phyloP scores from a whole-genome alignment of 2,329 filamentous ascomycete species.

The Nemania diffusa region DNA sequence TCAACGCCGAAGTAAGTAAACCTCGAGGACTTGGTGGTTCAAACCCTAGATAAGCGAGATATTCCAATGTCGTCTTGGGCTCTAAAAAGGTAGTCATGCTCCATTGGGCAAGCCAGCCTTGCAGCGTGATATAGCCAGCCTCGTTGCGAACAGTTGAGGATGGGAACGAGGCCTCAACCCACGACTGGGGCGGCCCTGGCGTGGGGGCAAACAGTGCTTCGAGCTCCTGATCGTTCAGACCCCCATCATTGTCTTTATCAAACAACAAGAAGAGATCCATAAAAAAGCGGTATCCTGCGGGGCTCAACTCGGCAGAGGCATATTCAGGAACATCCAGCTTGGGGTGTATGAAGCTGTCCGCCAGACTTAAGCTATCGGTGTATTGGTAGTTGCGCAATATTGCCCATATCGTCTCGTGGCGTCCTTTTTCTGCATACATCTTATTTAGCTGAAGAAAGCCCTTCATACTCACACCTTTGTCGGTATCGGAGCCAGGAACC shows the following conservation, averaged over 20 bases:
- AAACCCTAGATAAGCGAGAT: slow-evolving; percentile 95
- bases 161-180: slow-evolving; percentile 89
- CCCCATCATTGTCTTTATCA: slow-evolving; percentile 97
- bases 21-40: slow-evolving; percentile 81
- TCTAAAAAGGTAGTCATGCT: slow-evolving; percentile 99
- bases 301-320: slow-evolving; percentile 92
- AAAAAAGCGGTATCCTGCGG: slow-evolving; percentile 95
- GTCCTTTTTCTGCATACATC: slow-evolving; percentile 95
- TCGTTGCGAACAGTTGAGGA: slow-evolving; percentile 95
- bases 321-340: slow-evolving; percentile 94
- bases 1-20: slow-evolving; percentile 83
- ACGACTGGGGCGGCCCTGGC: slow-evolving; percentile 85
- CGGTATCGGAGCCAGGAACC: slow-evolving; percentile 69
- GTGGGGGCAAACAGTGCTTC: slow-evolving; percentile 91
- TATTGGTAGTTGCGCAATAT: slow-evolving; percentile 96
- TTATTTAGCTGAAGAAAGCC: slow-evolving; percentile 94
- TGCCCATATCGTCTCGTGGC: slow-evolving; percentile 98
- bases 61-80: slow-evolving; percentile 93
- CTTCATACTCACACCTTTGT: slow-evolving; percentile 79
- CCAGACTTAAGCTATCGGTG: slow-evolving; percentile 91
- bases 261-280: slow-evolving; percentile 95
- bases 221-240: slow-evolving; percentile 86
- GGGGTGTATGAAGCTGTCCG: slow-evolving; percentile 90
- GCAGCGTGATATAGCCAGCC: slow-evolving; percentile 91
- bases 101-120: slow-evolving; percentile 99